phyloP scores from a whole-genome alignment of 2,329 filamentous ascomycete genomes.

The Aspergillus sp. region DNA sequence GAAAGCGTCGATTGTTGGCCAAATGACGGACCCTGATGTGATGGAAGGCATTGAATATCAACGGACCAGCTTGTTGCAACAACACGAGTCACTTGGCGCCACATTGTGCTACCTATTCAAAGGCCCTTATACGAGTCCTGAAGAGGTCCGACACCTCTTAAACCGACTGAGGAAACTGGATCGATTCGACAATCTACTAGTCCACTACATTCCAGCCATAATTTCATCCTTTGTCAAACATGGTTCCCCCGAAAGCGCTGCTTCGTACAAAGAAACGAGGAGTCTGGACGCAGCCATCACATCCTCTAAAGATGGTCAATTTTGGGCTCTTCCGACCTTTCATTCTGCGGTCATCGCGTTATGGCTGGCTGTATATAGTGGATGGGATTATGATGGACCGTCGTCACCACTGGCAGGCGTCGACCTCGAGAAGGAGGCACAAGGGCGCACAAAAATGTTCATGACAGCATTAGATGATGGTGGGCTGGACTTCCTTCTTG shows the following conservation, averaged over 20 bases:
- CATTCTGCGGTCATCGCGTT: conserved; percentile 70
- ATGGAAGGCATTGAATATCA: conserved; percentile 75
- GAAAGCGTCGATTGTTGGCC: conserved; percentile 65
- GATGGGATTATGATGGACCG: conserved; percentile 70
- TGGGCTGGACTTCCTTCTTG: conserved; percentile 83
- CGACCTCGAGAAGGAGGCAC: conserved; percentile 59
- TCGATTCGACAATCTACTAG: conserved; percentile 63
- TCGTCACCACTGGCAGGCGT: conserved; percentile 52
- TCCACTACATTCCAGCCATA: conserved; percentile 76
- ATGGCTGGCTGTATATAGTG: conserved; percentile 92
- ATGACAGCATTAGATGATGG: conserved; percentile 74
- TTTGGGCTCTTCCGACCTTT: conserved; percentile 66
- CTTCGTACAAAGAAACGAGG: conserved; percentile 59
- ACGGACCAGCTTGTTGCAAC: conserved; percentile 68
- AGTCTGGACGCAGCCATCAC: conserved; percentile 62
- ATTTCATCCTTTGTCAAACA: conserved; percentile 69
- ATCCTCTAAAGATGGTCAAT: conserved; percentile 55
- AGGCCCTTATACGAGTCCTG: conserved; percentile 58
- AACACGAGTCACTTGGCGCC: conserved; percentile 82
- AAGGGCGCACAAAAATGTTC: conserved; percentile 64
- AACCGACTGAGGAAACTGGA: conserved; percentile 60
- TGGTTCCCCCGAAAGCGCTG: conserved; percentile 65
- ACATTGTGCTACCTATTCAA: conserved; percentile 73
- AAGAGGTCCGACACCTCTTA: conserved; percentile 68
- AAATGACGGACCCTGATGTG: conserved; percentile 54